Percentiles rank a stretch among this genome's conserved stretches.
phyloP scores from a whole-genome alignment of 495 filamentous ascomycete species.

The Collariella sp. region DNA sequence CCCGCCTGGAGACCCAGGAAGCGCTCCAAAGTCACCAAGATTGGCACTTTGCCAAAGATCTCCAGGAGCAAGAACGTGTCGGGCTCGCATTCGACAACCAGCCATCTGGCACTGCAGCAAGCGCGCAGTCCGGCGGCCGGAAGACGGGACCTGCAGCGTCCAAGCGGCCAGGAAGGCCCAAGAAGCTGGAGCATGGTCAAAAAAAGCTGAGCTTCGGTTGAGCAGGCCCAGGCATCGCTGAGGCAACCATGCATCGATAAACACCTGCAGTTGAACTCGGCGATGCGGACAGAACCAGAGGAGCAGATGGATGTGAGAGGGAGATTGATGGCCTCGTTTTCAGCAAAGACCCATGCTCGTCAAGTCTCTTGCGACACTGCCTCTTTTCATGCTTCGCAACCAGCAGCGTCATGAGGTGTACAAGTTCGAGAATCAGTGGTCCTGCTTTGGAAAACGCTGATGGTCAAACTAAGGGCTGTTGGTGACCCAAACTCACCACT shows the following conservation, averaged over 20 bases:
- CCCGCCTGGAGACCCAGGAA: conserved; percentile 42
- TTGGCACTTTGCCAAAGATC: conserved; percentile 90
- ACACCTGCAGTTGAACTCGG: background rate
- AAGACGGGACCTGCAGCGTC: conserved; percentile 28
- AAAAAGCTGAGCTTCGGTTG: conserved; percentile 64
- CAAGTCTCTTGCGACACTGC: background rate
- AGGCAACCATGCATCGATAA: conserved; percentile 14
- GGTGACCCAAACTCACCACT: too few relatives aligned
- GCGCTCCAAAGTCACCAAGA: conserved; percentile 74
- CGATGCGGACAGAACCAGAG: background rate
- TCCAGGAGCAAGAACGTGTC: conserved; percentile 53
- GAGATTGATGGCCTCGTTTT: background rate
- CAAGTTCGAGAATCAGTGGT: background rate
- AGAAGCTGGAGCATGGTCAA: conserved; percentile 68
- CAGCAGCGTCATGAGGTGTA: background rate
- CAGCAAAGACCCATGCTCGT: background rate
- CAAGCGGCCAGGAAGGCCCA: conserved; percentile 24
- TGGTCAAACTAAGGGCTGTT: too few relatives aligned
- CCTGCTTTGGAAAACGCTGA: background rate
- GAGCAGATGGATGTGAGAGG: background rate
- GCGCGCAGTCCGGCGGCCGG: conserved; percentile 15
- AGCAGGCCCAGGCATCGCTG: conserved; percentile 19
- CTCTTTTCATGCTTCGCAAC: background rate
- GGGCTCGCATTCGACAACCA: conserved; percentile 34
- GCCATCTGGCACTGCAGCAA: conserved; percentile 23